A percentile compares a stretch with the other conserved stretches of the same genome.
Evolutionary conservation across 495 filamentous ascomycete genomes (phyloP).

Genomic region (Xylaria palmicola): DNA sequence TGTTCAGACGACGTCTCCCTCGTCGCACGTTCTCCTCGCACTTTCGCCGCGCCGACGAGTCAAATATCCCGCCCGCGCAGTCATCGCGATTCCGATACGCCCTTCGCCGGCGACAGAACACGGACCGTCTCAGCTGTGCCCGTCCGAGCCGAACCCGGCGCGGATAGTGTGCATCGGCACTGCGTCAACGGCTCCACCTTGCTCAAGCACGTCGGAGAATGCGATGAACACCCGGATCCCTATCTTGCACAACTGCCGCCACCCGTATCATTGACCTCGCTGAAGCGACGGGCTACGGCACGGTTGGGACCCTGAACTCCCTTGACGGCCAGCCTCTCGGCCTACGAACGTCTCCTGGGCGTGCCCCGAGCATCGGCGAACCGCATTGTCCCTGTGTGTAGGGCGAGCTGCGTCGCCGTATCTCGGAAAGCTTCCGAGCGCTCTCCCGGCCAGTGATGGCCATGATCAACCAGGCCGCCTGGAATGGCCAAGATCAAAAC

Average conservation of each 20-base stretch:
- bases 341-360: background rate
- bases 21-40: background rate
- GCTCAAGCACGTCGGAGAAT: background rate
- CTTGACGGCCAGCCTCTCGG: too few species aligned
- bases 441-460: slow-evolving; percentile 21
- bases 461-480: slow-evolving; percentile 48
- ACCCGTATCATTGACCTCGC: background rate
- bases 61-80: too few species aligned
- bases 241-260: background rate
- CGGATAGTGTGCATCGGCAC: background rate
- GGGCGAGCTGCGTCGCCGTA: slow-evolving; percentile 4
- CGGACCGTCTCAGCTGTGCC: background rate
- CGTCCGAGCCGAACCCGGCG: background rate
- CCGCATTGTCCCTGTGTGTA: background rate
- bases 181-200: slow-evolving; percentile 3
- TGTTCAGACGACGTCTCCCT: slow-evolving; percentile 1
- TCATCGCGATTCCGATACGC: background rate
- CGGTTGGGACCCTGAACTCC: too few species aligned
- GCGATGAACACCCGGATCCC: slow-evolving; percentile 3
- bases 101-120: background rate
- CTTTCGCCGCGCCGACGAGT: too few species aligned
- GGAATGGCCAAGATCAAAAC: slow-evolving; percentile 49
- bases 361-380: slow-evolving; percentile 1
- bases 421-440: background rate
- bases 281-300: background rate